These are phyloP conservation scores for Pseudogymnoascus sp. DNA, from an alignment of 2,329 filamentous ascomycete species.

Conservation along the genomic window DNA sequence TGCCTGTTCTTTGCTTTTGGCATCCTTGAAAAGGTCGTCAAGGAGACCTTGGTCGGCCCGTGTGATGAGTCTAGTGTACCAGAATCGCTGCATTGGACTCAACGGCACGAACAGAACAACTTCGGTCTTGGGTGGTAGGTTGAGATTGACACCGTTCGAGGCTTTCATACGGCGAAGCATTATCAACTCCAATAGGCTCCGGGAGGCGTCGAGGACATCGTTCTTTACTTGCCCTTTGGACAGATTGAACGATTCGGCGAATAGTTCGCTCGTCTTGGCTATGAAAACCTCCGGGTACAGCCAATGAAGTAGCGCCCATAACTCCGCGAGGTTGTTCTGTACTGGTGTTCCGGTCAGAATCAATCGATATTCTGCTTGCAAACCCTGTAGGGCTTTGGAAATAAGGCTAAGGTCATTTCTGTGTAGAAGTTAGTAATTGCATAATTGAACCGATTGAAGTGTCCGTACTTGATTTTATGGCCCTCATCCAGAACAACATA, in stretches of 20 bases:
- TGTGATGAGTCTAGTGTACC: constrained; percentile 51
- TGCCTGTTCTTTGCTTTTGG: constrained; percentile 36
- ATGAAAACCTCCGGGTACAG: constrained; percentile 52
- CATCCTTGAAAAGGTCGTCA: constrained; percentile 44
- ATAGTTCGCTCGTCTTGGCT: constrained; percentile 40
- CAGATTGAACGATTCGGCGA: constrained; percentile 50
- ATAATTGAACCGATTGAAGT: constrained; percentile 14
- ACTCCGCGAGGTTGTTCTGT: constrained; percentile 50
- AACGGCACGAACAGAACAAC: constrained; percentile 50
- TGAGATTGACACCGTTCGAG: constrained; percentile 45
- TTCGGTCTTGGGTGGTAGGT: constrained; percentile 50
- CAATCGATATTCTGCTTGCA: constrained; percentile 30
- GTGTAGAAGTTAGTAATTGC: neutral
- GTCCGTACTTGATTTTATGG: constrained; percentile 34
- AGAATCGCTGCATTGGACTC: constrained; percentile 50
- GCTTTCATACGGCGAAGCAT: constrained; percentile 54
- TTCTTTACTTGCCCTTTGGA: constrained; percentile 46
- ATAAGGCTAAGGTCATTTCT: constrained; percentile 33
- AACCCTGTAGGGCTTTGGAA: constrained; percentile 27
- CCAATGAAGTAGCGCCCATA: constrained; percentile 52
- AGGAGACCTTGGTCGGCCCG: constrained; percentile 43
- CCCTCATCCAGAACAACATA: constrained; percentile 48
- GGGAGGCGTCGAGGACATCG: constrained; percentile 44
- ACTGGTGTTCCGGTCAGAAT: constrained; percentile 43
- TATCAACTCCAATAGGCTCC: constrained; percentile 45